phyloP scores from a whole-genome alignment of 805 yeast genomes.

The Ogataea corticis region DNA sequence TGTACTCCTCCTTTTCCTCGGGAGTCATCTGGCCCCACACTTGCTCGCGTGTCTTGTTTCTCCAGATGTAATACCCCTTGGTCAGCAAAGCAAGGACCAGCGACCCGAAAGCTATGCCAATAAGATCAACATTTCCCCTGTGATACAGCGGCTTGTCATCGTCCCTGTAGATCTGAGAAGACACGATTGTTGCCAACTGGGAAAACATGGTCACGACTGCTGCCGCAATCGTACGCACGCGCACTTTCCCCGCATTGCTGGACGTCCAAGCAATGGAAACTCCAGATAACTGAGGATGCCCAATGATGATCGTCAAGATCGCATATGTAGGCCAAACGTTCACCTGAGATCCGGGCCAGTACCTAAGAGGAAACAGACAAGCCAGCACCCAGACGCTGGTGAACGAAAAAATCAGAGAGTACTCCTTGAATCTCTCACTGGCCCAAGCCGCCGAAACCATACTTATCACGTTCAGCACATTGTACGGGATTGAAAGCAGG shows the following conservation, averaged over 20 bases:
- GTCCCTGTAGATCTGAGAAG: constrained; percentile 31
- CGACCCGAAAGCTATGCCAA: constrained; percentile 24
- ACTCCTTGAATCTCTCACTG: constrained; percentile 36
- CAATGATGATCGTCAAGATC: constrained; percentile 26
- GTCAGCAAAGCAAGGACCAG: constrained; percentile 26
- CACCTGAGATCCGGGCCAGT: constrained; percentile 19
- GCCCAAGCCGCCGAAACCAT: constrained; percentile 33
- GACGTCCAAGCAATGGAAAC: constrained; percentile 35
- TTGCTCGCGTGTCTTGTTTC: constrained; percentile 36
- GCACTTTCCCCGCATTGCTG: constrained; percentile 30
- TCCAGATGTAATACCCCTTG: constrained; percentile 43
- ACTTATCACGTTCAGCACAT: constrained; percentile 33
- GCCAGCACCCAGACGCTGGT: constrained; percentile 6
- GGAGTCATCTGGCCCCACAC: constrained; percentile 48
- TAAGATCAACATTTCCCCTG: constrained; percentile 31
- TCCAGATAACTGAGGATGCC: constrained; percentile 44
- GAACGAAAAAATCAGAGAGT: constrained; percentile 37
- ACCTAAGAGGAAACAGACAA: constrained; percentile 8
- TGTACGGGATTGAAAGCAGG: constrained; percentile 50
- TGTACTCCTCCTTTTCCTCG: constrained; percentile 49
- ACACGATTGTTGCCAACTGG: constrained; percentile 31
- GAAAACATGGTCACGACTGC: constrained; percentile 33
- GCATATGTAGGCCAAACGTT: constrained; percentile 21
- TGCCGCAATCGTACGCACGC: constrained; percentile 33
- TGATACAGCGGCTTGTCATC: constrained; percentile 34